A percentile compares a stretch with the other conserved stretches of the same genome.
Conservation (phyloP, 2,329 filamentous ascomycete genomes). For the Aurifilum marmelostoma region DNA sequence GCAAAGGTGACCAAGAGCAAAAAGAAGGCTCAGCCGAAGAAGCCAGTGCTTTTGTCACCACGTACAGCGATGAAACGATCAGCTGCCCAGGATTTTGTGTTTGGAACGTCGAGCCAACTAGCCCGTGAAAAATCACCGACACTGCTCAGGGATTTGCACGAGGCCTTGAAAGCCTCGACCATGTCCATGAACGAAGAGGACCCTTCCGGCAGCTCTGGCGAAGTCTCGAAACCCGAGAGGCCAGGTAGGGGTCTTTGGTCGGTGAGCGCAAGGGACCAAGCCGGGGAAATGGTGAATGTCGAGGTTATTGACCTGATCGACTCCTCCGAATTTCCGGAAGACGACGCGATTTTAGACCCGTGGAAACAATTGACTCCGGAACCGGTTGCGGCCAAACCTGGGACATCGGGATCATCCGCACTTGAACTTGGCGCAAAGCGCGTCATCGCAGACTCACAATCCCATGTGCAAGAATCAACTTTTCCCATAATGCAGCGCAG, state of each 20-base stretch:
- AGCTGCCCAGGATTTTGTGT: slow-evolving; percentile 74
- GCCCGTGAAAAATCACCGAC: slow-evolving; percentile 72
- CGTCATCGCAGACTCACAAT: not conserved
- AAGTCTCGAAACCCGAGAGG: slow-evolving; percentile 23
- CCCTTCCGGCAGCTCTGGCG: slow-evolving; percentile 40
- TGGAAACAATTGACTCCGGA: slow-evolving; percentile 36
- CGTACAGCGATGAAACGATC: slow-evolving; percentile 67
- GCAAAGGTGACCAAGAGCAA: slow-evolving; percentile 46
- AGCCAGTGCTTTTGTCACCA: slow-evolving; percentile 68
- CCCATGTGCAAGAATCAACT: slow-evolving; percentile 27
- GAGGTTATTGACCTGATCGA: slow-evolving; percentile 64
- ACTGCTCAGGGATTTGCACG: slow-evolving; percentile 63
- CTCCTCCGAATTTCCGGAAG: slow-evolving; percentile 39
- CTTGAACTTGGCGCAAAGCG: slow-evolving; percentile 20
- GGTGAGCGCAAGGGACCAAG: slow-evolving; percentile 67
- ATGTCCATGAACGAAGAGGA: slow-evolving; percentile 41
- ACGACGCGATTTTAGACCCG: slow-evolving; percentile 33
- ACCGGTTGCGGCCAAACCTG: slow-evolving; percentile 13
- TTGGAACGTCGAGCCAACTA: slow-evolving; percentile 85
- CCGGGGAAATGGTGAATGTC: slow-evolving; percentile 66
- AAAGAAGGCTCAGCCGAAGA: slow-evolving; percentile 42
- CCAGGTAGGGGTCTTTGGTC: slow-evolving; percentile 63
- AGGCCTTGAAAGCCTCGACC: slow-evolving; percentile 64
- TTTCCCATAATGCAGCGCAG: slow-evolving; percentile 31
- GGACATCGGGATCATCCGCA: slow-evolving; percentile 19